Evolutionary conservation across 1,284 basidiomycete species (phyloP), one percentile per base, ranked within the genome.

Genomic region (Takashimella koratensis): DNA sequence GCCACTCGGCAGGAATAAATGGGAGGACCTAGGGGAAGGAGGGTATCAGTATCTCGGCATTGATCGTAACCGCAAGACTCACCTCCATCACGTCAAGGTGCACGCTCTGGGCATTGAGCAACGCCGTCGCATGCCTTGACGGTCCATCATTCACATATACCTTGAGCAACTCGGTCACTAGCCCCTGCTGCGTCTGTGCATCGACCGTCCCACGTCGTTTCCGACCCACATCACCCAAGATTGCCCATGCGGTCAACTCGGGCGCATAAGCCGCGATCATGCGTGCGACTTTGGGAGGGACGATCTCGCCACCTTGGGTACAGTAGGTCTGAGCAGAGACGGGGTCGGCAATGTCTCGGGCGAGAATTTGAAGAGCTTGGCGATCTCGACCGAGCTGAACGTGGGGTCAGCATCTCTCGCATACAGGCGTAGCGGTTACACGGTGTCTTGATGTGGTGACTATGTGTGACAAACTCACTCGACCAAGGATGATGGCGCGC

Each of bases 241-340:
- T 76, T 0, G 79, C 77, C 84, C 85, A 87, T 0, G 76, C 72
- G 27, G 82, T 79, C 26, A 88, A 71, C 4, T 77, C 79, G 2
- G 63, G 63, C 5, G 71, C 62, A 23, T 57, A 63, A 39, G 56
- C 49, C 0, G 68, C 61, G 25, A 82, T 76, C 0, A 76, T 59
- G 24, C 79, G 76, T 0, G 85, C 85, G 0, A 83, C 77, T 60
- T 83, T 86, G 1, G 80, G 75, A 0, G 86, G 79, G 1, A 92
- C 75, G 23, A 94, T 81, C 45, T 84, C 80, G 27, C 89, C 85
- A 24, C 84, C 82, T 45, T 88, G 80, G 10, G 85, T 80, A 69
- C 89, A 89, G 74, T 91, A 93, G 1, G 84, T 81, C 70, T 93
- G 89, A 0, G 90, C 88, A 0, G 87, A 86, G 0, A 82, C 76